These are phyloP conservation scores for Canavalia gladiata DNA, from an alignment of 306 rosid genomes.

Conservation along the genomic window DNA sequence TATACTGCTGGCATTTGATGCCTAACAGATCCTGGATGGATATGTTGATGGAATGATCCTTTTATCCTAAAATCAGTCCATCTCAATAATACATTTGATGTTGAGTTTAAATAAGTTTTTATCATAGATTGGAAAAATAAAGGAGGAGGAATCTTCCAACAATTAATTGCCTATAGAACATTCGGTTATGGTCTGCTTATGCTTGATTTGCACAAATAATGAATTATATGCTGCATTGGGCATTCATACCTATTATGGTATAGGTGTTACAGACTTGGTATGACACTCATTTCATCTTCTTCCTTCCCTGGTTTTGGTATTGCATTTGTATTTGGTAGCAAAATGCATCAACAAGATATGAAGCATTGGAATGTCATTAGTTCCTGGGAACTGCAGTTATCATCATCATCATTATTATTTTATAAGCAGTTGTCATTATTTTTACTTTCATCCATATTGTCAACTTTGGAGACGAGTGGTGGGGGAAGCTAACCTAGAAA, in stretches of 20 bases:
- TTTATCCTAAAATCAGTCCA: neutral
- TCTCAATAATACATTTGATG: constrained; percentile 11
- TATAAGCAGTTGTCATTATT: neutral
- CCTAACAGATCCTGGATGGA: neutral
- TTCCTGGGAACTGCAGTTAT: constrained; percentile 22
- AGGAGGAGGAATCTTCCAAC: constrained; percentile 7
- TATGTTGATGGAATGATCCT: neutral
- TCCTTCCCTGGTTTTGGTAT: constrained; percentile 2
- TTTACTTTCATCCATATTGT: neutral
- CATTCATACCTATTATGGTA: constrained; percentile 17
- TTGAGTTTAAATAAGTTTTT: neutral
- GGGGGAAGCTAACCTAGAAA: neutral
- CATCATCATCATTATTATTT: neutral
- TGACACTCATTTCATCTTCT: neutral
- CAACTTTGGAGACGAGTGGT: neutral
- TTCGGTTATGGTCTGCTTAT: constrained; percentile 24
- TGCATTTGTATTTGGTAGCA: constrained; percentile 13
- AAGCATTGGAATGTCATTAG: constrained; percentile 14
- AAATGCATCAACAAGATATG: constrained; percentile 23
- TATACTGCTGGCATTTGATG: constrained; percentile 2
- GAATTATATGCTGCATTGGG: constrained; percentile 17
- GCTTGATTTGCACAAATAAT: constrained; percentile 27
- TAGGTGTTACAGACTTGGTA: neutral
- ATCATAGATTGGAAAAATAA: neutral
- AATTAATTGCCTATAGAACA: neutral